A percentile compares a stretch with the other conserved stretches of the same genome.
Evolutionary conservation across 768 basidiomycete species (phyloP).

Genomic region (Serendipita vermifera): DNA sequence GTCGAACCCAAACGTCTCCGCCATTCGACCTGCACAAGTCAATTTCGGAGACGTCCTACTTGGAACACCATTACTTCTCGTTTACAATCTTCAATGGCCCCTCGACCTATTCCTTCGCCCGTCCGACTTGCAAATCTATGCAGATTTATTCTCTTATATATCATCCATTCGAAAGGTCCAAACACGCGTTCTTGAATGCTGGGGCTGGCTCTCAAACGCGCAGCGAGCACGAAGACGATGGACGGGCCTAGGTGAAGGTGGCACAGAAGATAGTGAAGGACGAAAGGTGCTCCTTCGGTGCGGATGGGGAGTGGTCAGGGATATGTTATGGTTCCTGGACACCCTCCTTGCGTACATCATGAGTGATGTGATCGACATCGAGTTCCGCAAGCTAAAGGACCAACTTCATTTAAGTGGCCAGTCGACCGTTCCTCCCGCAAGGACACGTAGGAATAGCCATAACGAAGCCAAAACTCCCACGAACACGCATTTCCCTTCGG

Average conservation of each 20-base stretch:
- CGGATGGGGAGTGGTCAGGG: slow-evolving; percentile 76
- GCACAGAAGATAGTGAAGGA: slow-evolving; percentile 42
- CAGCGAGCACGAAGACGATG: slow-evolving; percentile 74
- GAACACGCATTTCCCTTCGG: slow-evolving; percentile 17
- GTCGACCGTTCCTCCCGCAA: neutral
- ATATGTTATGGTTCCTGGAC: slow-evolving; percentile 89
- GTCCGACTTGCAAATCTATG: slow-evolving; percentile 60
- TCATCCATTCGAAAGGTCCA: slow-evolving; percentile 77
- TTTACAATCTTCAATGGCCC: slow-evolving; percentile 70
- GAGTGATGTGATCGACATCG: slow-evolving; percentile 80
- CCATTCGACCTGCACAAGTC: slow-evolving; percentile 6
- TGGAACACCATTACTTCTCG: slow-evolving; percentile 60
- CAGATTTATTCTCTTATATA: slow-evolving; percentile 66
- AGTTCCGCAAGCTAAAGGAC: slow-evolving; percentile 59
- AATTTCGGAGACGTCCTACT: slow-evolving; percentile 61
- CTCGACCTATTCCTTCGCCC: slow-evolving; percentile 78
- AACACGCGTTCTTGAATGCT: slow-evolving; percentile 62
- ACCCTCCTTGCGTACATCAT: slow-evolving; percentile 71
- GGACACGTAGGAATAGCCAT: neutral
- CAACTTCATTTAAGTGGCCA: slow-evolving; percentile 27
- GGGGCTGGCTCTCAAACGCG: slow-evolving; percentile 74
- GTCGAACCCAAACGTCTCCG: neutral
- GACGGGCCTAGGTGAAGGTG: slow-evolving; percentile 81
- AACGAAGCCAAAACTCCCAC: neutral
- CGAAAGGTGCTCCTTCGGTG: slow-evolving; percentile 56